Evolutionary conservation across 768 basidiomycete species (phyloP), one percentile per base, ranked within the genome.

Genomic region (Naganishia onofrii): DNA sequence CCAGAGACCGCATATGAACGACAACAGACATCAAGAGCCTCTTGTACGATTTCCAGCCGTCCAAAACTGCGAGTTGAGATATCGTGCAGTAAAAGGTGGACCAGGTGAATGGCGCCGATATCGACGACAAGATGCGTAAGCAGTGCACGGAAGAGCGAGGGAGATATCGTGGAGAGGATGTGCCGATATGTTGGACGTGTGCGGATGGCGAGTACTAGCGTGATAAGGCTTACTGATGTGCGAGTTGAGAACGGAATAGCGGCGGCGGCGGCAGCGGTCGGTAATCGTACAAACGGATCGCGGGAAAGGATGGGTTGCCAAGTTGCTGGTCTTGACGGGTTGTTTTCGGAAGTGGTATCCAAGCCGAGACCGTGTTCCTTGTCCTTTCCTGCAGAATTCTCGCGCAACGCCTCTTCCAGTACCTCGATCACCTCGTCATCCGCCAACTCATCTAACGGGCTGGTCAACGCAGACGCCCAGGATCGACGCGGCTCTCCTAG

Each of bases 361-460:
- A 12, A 7, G 1, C 48, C 48, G 19, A n/a, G 21, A n/a, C 23
- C 48, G 23, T 51, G 21, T 26, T 23, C n/a, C 23, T n/a, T 6
- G 15, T 23, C n/a, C 48, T 51, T 12, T 2, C 3, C 48, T 23
- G 12, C n/a, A 12, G 21, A 29, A 34, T 29, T 55, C 28, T 15
- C 29, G 21, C 42, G 13, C 36, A 63, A 17, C 42, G 60, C 60
- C 60, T 44, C 60, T 44, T 63, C 42, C 38, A 63, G 26, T 26
- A 63, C 60, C 26, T 63, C 10, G n/a, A 63, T 44, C 23, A 63
- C 60, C 38, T 63, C 60, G n/a, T 63, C 60, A 29, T 63, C 60
- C 42, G 38, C 60, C 38, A 63, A 63, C 28, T 63, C 60, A 28
- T 63, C 38, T 26, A 63, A 28, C 31, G 60, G 42, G 46, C 60